Percentiles rank a stretch among this genome's conserved stretches.
These are phyloP conservation scores for Cyberlindnera maclurae DNA, from an alignment of 805 yeast genomes.

Conservation along the genomic window DNA sequence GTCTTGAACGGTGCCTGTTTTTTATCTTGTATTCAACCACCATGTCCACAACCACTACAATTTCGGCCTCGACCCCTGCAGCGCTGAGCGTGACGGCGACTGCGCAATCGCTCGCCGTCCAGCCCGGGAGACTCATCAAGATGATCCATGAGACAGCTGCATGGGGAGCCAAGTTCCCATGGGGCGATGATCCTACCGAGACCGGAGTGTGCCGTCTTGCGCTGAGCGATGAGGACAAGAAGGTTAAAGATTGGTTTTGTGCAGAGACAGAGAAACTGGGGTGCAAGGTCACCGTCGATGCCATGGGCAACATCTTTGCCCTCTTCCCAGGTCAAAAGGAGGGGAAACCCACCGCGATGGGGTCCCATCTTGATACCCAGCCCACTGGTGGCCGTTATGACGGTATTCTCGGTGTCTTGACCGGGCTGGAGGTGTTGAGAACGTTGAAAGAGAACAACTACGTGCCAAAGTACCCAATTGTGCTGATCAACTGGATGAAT, in stretches of 20 bases:
- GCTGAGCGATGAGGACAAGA: constrained; percentile 52
- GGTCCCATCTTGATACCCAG: constrained; percentile 72
- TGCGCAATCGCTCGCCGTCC: constrained; percentile 19
- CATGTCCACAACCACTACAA: not conserved
- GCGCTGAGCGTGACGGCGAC: constrained; percentile 9
- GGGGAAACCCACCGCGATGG: constrained; percentile 54
- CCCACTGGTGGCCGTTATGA: constrained; percentile 77
- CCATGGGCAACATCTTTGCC: constrained; percentile 65
- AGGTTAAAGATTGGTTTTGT: constrained; percentile 61
- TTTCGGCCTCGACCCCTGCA: constrained; percentile 3
- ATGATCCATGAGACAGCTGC: constrained; percentile 58
- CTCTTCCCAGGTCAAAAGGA: constrained; percentile 49
- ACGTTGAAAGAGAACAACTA: constrained; percentile 53
- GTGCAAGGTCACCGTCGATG: constrained; percentile 52
- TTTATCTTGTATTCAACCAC: not conserved
- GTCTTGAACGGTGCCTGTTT: not conserved
- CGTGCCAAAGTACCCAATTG: constrained; percentile 60
- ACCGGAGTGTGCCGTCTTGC: constrained; percentile 68
- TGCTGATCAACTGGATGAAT: constrained; percentile 64
- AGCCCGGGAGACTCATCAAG: constrained; percentile 38
- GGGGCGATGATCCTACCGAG: constrained; percentile 47
- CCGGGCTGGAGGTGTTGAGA: constrained; percentile 61
- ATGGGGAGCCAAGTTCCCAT: constrained; percentile 56
- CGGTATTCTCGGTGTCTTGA: constrained; percentile 61
- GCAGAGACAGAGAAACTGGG: constrained; percentile 45